These are phyloP conservation scores for Escallonia rubra DNA, from an alignment of 129 eudicot genomes.

Conservation along the genomic window DNA sequence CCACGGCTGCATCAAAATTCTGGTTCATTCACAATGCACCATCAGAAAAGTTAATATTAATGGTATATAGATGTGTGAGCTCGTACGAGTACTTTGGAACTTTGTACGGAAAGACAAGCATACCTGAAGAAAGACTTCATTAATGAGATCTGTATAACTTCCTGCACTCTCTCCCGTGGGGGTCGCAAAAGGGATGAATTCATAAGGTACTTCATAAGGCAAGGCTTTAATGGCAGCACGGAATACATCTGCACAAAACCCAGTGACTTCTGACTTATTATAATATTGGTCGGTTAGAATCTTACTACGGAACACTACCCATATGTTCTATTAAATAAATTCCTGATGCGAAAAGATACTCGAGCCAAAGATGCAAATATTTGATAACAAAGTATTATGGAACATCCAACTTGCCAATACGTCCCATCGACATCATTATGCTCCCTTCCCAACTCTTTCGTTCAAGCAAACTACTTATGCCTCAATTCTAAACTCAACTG, in stretches of 20 bases:
- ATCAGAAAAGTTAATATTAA: neutral
- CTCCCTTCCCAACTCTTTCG: too few relatives aligned
- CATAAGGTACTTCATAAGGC: constrained; percentile 26
- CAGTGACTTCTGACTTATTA: constrained; percentile 3
- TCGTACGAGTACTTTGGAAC: neutral
- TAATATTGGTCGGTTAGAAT: too few relatives aligned
- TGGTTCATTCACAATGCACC: constrained; percentile 4
- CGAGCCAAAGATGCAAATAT: too few relatives aligned
- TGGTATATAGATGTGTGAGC: neutral
- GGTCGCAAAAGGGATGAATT: constrained; percentile 23
- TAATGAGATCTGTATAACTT: constrained; percentile 11
- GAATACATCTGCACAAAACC: constrained; percentile 37
- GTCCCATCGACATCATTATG: too few relatives aligned
- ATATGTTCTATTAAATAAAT: too few relatives aligned
- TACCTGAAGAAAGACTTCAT: constrained; percentile 20
- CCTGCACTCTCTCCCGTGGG: neutral
- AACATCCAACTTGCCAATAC: too few relatives aligned
- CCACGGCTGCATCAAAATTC: constrained; percentile 44
- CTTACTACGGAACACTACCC: too few relatives aligned
- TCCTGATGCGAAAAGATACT: too few relatives aligned
- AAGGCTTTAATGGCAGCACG: constrained; percentile 18
- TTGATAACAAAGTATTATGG: too few relatives aligned
- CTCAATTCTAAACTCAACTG: too few relatives aligned
- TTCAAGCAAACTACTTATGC: too few relatives aligned
- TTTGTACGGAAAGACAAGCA: neutral